A percentile compares a stretch with the other conserved stretches of the same genome.
These are phyloP conservation scores for Lyophyllum atratum DNA, from an alignment of 768 basidiomycete genomes.

Conservation along the genomic window DNA sequence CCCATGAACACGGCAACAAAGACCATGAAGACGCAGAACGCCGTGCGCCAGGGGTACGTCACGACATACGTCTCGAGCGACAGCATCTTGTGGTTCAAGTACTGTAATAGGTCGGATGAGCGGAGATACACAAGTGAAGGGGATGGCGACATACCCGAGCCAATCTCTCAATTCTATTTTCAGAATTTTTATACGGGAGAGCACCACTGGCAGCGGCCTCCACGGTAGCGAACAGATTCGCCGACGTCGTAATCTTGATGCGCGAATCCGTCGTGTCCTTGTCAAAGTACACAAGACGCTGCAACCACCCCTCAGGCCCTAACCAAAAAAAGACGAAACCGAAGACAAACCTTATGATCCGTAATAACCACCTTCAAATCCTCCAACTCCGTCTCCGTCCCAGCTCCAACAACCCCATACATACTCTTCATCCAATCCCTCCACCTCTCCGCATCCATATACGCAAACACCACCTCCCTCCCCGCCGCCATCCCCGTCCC, in stretches of 20 bases:
- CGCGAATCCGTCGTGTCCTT: conserved; percentile 53
- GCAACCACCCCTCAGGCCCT: conserved; percentile 2
- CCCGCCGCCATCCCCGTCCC: conserved; percentile 42
- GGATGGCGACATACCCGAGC: conserved; percentile 50
- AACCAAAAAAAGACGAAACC: not conserved
- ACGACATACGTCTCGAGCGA: conserved; percentile 37
- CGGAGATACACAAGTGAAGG: not conserved
- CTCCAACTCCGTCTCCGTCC: conserved; percentile 30
- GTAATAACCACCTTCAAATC: conserved; percentile 66
- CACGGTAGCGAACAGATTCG: conserved; percentile 66
- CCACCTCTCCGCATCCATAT: conserved; percentile 90
- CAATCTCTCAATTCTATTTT: conserved; percentile 66
- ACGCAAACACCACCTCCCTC: conserved; percentile 77
- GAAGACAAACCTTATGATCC: conserved; percentile 75
- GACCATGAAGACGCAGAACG: conserved; percentile 30
- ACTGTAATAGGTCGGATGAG: conserved; percentile 25
- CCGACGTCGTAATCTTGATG: conserved; percentile 54
- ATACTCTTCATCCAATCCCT: conserved; percentile 87
- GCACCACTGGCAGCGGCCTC: conserved; percentile 61
- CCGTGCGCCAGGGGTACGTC: conserved; percentile 34
- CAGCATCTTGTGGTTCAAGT: conserved; percentile 42
- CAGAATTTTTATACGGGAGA: conserved; percentile 61
- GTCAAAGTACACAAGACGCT: conserved; percentile 81
- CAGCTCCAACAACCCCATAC: conserved; percentile 63
- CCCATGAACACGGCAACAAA: conserved; percentile 31